phyloP scores from a whole-genome alignment of 345 rosid species.

The Sonneratia caseolaris region DNA sequence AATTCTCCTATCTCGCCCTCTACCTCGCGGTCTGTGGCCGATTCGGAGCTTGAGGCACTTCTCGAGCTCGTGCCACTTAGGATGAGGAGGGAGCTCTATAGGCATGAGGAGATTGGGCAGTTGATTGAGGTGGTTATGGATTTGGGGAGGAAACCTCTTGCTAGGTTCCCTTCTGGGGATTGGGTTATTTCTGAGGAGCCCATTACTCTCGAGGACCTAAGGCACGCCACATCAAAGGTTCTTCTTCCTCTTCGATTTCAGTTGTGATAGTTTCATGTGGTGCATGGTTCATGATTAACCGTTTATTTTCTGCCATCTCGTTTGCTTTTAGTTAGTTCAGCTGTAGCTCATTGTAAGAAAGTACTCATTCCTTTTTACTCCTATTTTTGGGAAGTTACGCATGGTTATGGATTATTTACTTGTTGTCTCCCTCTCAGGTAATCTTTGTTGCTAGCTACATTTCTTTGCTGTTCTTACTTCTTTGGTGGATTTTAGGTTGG shows the following conservation, averaged over 20 bases:
- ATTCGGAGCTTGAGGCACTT: constrained; percentile 61
- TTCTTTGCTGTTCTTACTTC: not conserved
- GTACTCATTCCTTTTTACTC: no score
- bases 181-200: constrained; percentile 66
- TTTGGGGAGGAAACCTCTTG: constrained; percentile 81
- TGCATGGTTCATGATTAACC: not conserved
- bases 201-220: constrained; percentile 60
- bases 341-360: not conserved
- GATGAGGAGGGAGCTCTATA: constrained; percentile 45
- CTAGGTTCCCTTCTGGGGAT: constrained; percentile 94
- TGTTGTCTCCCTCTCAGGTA: not conserved
- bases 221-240: constrained; percentile 74
- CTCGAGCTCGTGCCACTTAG: constrained; percentile 64
- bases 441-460: not conserved
- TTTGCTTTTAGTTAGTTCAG: not conserved
- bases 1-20: constrained; percentile 28
- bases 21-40: constrained; percentile 22
- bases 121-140: constrained; percentile 94
- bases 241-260: not conserved
- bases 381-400: not conserved
- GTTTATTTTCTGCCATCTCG: not conserved
- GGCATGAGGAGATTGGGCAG: constrained; percentile 49
- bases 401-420: not conserved
- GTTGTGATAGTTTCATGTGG: not conserved
- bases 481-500: constrained; percentile 47